A percentile compares a stretch with the other conserved stretches of the same genome.
phyloP scores from a whole-genome alignment of 2,329 filamentous ascomycete genomes.

The Clarireedia paspali region DNA sequence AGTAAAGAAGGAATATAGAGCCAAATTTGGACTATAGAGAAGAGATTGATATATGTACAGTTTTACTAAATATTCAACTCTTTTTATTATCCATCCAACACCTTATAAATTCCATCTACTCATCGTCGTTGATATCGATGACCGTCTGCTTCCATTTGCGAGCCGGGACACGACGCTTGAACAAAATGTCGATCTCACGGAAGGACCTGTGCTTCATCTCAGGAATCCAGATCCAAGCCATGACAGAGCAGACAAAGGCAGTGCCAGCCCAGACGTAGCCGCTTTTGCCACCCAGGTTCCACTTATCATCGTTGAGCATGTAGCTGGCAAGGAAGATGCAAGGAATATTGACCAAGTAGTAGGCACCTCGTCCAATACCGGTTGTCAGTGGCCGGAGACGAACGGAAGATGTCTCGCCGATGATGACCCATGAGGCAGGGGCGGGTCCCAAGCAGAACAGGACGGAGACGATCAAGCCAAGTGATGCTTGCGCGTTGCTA shows the following conservation, averaged over 20 bases:
- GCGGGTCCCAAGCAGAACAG: slow-evolving; percentile 55
- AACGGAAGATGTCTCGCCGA: slow-evolving; percentile 58
- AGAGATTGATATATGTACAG: too few relatives aligned
- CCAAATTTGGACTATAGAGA: too few relatives aligned
- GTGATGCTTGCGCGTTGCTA: slow-evolving; percentile 48
- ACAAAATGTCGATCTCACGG: slow-evolving; percentile 43
- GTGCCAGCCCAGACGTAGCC: slow-evolving; percentile 55
- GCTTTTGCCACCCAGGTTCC: slow-evolving; percentile 44
- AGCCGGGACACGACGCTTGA: slow-evolving; percentile 32
- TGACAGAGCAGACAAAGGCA: slow-evolving; percentile 44
- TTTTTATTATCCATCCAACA: too few relatives aligned
- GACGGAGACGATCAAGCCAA: slow-evolving; percentile 59
- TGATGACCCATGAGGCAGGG: slow-evolving; percentile 59
- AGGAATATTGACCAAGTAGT: slow-evolving; percentile 59
- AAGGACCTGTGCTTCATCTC: slow-evolving; percentile 51
- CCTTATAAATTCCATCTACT: slow-evolving; percentile 37
- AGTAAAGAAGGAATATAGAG: too few relatives aligned
- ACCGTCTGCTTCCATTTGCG: slow-evolving; percentile 41
- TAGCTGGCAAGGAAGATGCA: slow-evolving; percentile 55
- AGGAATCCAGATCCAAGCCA: slow-evolving; percentile 43
- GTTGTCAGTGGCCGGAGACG: slow-evolving; percentile 59
- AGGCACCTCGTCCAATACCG: slow-evolving; percentile 53
- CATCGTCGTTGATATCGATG: slow-evolving; percentile 52
- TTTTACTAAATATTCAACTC: too few relatives aligned
- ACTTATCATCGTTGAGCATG: slow-evolving; percentile 47